Base-by-base conservation (phyloP, 257 asterid genomes). In the Dorcoceras hygrometricum region DNA sequence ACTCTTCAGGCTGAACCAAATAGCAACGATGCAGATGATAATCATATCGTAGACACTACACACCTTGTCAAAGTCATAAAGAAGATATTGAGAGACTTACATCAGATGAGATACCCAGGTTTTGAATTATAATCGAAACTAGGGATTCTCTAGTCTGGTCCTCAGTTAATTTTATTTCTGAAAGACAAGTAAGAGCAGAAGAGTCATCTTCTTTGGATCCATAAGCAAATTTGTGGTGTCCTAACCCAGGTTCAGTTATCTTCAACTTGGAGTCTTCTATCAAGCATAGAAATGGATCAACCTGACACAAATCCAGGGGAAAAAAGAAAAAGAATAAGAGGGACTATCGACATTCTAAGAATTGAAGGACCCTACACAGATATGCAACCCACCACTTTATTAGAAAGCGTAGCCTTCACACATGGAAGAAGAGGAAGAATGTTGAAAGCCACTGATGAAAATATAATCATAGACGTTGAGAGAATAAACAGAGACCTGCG, bases 401-500 rank as follows among this genome's bases (percentile, higher is more conserved):
- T 73, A 4, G 86, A 71, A 79, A 94, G 73, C 22, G 74, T 62
- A 59, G 85, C 78, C 84, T 75, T 90, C 71, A 79, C 83, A 59
- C 53, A 69, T 54, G 93, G 71, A 74, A 84, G 61, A 39, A 88
- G 84, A 55, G 91, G 83, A 77, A 77, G 61, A 71, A 94, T 84
- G 73, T 73, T 77, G 76, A 75, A 89, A 62, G 95, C 96, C 79
- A 87, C 87, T 0, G 95, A 79, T 58, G 95, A 77, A 75, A 90
- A 94, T 67, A 94, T 83, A 59, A 94, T 80, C 99, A 94, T 94
- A 6, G 85, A 80, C 61, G 93, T 84, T 18, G 99, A 93, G 78
- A 94, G 75, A 23, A 90, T 82, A 77, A 81, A 94, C 34, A 94
- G 96, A 68, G 99, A 94, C 80, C 99, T 86, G 28, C 95, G 85